Evolutionary conservation across 306 rosid species (phyloP), one percentile per base, ranked within the genome.

Genomic region (Lupinus albus): DNA sequence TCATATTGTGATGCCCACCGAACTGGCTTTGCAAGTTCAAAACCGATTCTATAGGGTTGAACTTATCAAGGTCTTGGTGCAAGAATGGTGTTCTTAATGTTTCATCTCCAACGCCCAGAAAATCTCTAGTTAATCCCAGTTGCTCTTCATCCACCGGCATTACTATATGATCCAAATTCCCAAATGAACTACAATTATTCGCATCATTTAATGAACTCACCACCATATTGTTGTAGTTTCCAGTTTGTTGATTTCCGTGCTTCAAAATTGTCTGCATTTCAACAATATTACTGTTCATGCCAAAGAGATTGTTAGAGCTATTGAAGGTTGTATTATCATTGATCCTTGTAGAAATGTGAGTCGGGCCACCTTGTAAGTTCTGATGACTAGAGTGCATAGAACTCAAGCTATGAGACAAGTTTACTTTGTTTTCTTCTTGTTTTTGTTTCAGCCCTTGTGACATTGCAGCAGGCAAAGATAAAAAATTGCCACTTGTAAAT

Each of bases 101-200:
- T 1, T 71, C 80, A 14, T 76, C 74, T 69, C 96, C 92, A 12
- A 89, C 95, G 0, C 97, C 96, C 4, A 92, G 88, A 57, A 92
- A 92, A 52, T 92, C 97, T 73, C 96, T 89, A 0, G 97, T 92
- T 13, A 88, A 67, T 71, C 85, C 68, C 10, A 81, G 71, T 59
- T 82, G 79, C 1, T 65, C 62, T 12, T 73, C 71, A 14, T n/a
- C 38, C 8, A 11, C 58, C 11, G 52, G 8, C 45, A 73, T 21
- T 41, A 28, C 56, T 47, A 53, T 21, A 16, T 28, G 28, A 8
- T 63, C 50, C 45, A 44, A 59, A 59, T 50, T 52, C 66, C 14
- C 14, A 53, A 70, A 64, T 7, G 77, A 46, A 58, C 51, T 49
- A 4, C 68, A 10, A 49, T 6, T 25, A 25, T 25, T 33, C 8